A percentile compares a stretch with the other conserved stretches of the same genome.
phyloP scores from a whole-genome alignment of 768 basidiomycete species.

The Galerina sulciceps region DNA sequence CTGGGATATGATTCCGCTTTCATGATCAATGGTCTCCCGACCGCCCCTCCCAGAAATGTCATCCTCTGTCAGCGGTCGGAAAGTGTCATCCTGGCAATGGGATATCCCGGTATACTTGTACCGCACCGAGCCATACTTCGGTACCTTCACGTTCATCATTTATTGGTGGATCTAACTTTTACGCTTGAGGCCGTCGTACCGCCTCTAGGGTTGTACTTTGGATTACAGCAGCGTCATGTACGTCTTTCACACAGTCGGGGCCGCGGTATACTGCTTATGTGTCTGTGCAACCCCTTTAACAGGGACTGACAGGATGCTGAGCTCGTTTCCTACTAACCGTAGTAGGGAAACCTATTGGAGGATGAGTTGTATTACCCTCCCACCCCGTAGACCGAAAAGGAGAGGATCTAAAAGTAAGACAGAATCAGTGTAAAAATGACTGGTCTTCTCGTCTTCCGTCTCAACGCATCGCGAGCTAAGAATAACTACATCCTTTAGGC shows the following conservation, averaged over 20 bases:
- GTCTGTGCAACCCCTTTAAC: neutral
- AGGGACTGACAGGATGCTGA: neutral
- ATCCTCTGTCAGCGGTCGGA: slow-evolving; percentile 11
- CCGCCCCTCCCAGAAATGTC: slow-evolving; percentile 10
- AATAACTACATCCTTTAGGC: neutral
- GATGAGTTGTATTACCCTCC: neutral
- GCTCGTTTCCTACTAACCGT: neutral
- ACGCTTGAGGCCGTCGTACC: slow-evolving; percentile 4
- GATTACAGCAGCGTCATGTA: neutral
- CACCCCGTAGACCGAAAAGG: slow-evolving; percentile 7
- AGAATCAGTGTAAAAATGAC: slow-evolving; percentile 14
- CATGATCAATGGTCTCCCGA: neutral
- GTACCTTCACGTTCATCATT: slow-evolving; percentile 13
- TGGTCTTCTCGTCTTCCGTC: slow-evolving; percentile 7
- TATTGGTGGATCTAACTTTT: slow-evolving; percentile 2
- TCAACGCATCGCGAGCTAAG: slow-evolving; percentile 4
- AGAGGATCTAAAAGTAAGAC: slow-evolving; percentile 13
- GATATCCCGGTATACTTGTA: slow-evolving; percentile 16
- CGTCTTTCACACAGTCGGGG: neutral
- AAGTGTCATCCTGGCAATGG: slow-evolving; percentile 6
- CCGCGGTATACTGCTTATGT: neutral
- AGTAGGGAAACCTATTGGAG: neutral
- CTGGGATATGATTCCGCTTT: slow-evolving; percentile 1
- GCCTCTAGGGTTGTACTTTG: slow-evolving; percentile 2
- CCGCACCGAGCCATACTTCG: slow-evolving; percentile 14